These are phyloP conservation scores for Populus pruinosa DNA, from an alignment of 345 rosid genomes.

Conservation along the genomic window DNA sequence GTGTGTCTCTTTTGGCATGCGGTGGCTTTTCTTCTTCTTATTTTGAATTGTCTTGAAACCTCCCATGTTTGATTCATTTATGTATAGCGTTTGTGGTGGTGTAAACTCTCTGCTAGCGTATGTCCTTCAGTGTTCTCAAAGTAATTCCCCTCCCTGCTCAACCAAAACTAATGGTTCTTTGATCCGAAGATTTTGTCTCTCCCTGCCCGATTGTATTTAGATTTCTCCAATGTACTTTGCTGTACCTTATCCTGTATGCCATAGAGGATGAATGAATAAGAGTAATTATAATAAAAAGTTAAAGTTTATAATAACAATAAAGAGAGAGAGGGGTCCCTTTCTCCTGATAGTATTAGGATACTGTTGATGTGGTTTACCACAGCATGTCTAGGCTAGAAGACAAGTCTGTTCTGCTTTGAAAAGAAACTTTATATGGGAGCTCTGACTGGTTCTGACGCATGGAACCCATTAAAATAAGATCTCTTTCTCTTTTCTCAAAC, in stretches of 20 bases:
- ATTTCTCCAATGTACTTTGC: constrained; percentile 6
- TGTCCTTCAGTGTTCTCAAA: neutral
- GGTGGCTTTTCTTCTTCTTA: no score
- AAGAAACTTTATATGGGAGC: neutral
- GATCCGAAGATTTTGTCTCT: no score
- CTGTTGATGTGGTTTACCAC: no score
- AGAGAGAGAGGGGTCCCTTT: constrained; percentile 1
- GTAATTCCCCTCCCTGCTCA: no score
- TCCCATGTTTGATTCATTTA: no score
- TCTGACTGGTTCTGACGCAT: constrained; percentile 12
- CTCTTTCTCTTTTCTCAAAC: neutral
- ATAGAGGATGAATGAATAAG: neutral
- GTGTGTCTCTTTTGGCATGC: no score
- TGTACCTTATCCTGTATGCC: neutral
- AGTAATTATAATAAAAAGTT: neutral
- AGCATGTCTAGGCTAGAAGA: constrained; percentile 14
- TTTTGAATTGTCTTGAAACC: no score
- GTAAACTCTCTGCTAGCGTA: no score
- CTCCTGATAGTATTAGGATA: constrained; percentile 25
- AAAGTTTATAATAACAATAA: neutral
- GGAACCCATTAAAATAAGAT: constrained; percentile 15
- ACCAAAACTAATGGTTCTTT: no score
- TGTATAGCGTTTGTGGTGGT: neutral
- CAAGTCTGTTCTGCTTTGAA: constrained; percentile 11
- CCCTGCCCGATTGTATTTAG: neutral